Evolutionary conservation across 768 basidiomycete species (phyloP).

Genomic region (Pilatotrama ljubarskyi): DNA sequence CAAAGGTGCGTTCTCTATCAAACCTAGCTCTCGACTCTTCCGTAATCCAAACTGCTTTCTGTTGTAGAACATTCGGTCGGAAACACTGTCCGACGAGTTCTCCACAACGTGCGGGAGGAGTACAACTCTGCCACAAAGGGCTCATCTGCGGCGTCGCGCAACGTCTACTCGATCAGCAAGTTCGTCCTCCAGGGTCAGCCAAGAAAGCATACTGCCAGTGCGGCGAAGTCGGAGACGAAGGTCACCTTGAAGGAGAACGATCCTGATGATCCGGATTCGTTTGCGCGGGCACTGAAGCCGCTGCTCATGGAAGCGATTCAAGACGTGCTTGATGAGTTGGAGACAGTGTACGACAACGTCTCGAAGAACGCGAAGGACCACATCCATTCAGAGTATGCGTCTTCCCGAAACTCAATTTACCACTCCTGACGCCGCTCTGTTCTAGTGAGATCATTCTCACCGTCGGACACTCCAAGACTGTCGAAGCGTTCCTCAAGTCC

Average conservation of each 20-base stretch:
- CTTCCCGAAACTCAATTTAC: not conserved
- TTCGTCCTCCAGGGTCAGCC: conserved; percentile 84
- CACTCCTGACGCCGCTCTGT: not conserved
- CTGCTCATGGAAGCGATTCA: conserved; percentile 96
- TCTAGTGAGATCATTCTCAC: conserved; percentile 91
- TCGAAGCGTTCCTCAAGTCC: conserved; percentile 90
- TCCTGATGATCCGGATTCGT: conserved; percentile 75
- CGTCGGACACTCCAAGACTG: conserved; percentile 91
- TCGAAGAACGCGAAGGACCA: conserved; percentile 94
- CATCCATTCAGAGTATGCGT: conserved; percentile 92
- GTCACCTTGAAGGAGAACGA: conserved; percentile 67
- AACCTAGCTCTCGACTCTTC: not conserved
- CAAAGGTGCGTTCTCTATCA: conserved; percentile 61
- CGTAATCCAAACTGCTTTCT: not conserved
- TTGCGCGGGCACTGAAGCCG: conserved; percentile 80
- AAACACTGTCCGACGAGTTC: conserved; percentile 89
- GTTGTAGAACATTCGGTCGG: conserved; percentile 87
- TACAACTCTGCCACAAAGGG: conserved; percentile 77
- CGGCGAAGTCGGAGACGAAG: conserved; percentile 51
- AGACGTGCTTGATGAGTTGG: conserved; percentile 93
- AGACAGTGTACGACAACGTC: conserved; percentile 93
- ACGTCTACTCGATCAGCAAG: conserved; percentile 72
- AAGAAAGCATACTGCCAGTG: conserved; percentile 40
- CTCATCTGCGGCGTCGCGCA: conserved; percentile 36
- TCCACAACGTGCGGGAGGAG: conserved; percentile 95